Conservation (phyloP, 1,284 basidiomycete genomes). For the Irpex lacteus region DNA sequence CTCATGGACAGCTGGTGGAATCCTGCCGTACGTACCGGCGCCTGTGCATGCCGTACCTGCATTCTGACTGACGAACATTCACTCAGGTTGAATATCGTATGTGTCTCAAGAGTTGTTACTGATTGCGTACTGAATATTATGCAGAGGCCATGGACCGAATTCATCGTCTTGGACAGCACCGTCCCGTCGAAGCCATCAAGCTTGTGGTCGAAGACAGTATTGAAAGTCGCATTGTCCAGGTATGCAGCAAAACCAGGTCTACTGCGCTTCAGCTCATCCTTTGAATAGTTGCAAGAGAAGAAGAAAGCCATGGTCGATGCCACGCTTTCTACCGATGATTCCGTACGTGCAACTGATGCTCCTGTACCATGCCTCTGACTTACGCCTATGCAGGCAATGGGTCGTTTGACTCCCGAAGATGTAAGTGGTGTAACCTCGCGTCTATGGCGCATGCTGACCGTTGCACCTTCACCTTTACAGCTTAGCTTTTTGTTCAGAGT, state of each 20-base stretch:
- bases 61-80: constrained; percentile 6
- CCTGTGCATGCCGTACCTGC: constrained; percentile 3
- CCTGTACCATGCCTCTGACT: constrained; percentile 29
- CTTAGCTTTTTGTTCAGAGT: constrained; percentile 78
- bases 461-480: constrained; percentile 31
- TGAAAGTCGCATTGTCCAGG: constrained; percentile 89
- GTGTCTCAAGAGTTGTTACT: constrained; percentile 24
- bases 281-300: constrained; percentile 83
- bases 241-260: constrained; percentile 22
- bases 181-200: constrained; percentile 92
- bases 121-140: constrained; percentile 16
- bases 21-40: constrained; percentile 56
- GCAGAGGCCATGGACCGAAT: constrained; percentile 97
- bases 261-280: neutral
- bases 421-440: constrained; percentile 45
- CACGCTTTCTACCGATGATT: constrained; percentile 74
- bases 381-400: constrained; percentile 66
- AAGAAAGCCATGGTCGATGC: constrained; percentile 86
- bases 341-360: constrained; percentile 19
- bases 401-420: constrained; percentile 85
- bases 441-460: constrained; percentile 1
- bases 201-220: constrained; percentile 96
- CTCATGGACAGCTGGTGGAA: constrained; percentile 94
- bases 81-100: constrained; percentile 65
- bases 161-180: constrained; percentile 87